Base-by-base conservation (phyloP, 129 eudicot genomes). In the Deinandra increscens region DNA sequence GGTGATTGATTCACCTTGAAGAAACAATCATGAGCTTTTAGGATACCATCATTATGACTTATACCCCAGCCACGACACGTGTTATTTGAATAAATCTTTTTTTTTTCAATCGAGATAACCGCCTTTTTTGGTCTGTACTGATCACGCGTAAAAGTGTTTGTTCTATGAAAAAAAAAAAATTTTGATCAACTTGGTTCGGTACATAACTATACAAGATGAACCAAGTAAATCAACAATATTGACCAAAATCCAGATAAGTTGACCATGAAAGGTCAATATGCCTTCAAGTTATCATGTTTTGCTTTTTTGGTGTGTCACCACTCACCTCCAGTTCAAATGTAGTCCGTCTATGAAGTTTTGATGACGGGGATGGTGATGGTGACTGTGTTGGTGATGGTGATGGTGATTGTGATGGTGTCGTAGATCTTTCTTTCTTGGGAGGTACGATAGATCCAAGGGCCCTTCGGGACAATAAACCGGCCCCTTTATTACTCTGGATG, bases 401-500 rank as follows among this genome's bases (percentile, higher is more conserved):
- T 19, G 83, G 71, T n/a, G 76, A 4, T 2, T 80, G 66, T 49
- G 82, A 56, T 0, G 81, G 75, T 36, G 80, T 38, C 6, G 50
- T 42, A 1, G 33, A 69, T 37, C 39, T 49, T 42, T 61, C 64
- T 19, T 41, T 66, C 22, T 69, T 68, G 4, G 72, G 33, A 13
- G 6, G 63, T 20, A 34, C 62, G 20, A 50, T 56, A 2, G 83
- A 68, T 44, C 75, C 82, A 12, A 88, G 91, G 36, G 91, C 91
- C 70, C 82, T 81, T 79, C 96, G 79, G 12, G 91, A 77, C 80
- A 79, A 79, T 67, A 77, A 65, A 11, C 70, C 45, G 51, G 55
- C 60, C 60, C 4, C 68, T 31, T 33, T 62, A 45, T 60, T n/a
- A 19, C 48, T 68, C 36, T 68, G 53, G 64, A 39, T 60, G 55